Evolutionary conservation across 345 rosid genomes (phyloP).

Genomic region (Zanthoxylum bungeanum): DNA sequence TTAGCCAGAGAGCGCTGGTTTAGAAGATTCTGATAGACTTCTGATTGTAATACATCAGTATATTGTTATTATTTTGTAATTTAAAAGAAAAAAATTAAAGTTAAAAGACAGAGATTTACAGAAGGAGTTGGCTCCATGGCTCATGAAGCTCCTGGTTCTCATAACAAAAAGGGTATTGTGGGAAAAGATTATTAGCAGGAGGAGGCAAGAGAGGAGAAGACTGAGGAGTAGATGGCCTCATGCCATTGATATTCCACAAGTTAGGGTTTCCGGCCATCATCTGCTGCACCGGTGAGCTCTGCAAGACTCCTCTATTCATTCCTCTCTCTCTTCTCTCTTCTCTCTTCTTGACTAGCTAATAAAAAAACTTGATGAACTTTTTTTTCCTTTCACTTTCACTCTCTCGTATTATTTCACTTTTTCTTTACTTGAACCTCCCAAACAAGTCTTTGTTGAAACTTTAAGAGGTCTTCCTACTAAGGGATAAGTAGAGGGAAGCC

Average conservation of each 20-base stretch:
- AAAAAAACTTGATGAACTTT: too few relatives aligned
- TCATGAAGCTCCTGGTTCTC: conserved; percentile 73
- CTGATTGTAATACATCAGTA: too few relatives aligned
- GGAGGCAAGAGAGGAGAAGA: conserved; percentile 33
- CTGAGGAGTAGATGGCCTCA: conserved; percentile 57
- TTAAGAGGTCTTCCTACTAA: conserved; percentile 39
- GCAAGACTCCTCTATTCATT: conserved; percentile 74
- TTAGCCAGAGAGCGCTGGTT: too few relatives aligned
- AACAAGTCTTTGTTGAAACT: conserved; percentile 49
- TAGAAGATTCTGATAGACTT: too few relatives aligned
- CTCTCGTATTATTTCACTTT: conserved; percentile 2
- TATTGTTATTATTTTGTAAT: background rate
- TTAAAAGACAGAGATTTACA: conserved; percentile 40
- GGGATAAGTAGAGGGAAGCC: conserved; percentile 39
- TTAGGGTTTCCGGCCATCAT: conserved; percentile 85
- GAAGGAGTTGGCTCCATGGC: conserved; percentile 83
- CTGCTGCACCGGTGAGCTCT: conserved; percentile 80
- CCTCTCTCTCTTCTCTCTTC: conserved; percentile 7
- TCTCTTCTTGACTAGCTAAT: too few relatives aligned
- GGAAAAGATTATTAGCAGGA: conserved; percentile 34
- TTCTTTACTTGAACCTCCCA: conserved; percentile 30
- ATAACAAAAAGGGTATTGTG: conserved; percentile 52
- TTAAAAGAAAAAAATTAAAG: background rate
- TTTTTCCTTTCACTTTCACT: conserved; percentile 20
- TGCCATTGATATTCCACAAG: conserved; percentile 70